Evolutionary conservation across 1,284 basidiomycete species (phyloP), one percentile per base, ranked within the genome.

Genomic region (Trichosporon sp.): DNA sequence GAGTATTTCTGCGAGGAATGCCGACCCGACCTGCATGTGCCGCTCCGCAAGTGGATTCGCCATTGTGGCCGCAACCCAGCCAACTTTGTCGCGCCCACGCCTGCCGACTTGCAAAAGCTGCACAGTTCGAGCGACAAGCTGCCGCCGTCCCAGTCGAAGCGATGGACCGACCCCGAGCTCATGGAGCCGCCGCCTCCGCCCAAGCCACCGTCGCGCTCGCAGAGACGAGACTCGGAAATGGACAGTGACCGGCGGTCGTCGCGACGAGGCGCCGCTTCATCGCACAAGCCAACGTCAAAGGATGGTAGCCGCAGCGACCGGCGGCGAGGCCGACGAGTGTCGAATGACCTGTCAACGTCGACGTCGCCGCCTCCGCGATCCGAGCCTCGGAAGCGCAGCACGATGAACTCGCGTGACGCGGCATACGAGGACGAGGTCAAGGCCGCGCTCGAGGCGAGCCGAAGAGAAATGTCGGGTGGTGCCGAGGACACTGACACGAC

Each of bases 401-500:
- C 96, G 69, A 97, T 99, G 94, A 99, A 98, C 83, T 96, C 93
- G 79, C 88, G 96, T 71, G 96, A 97, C 80, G 92, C 95, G 6
- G 93, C 92, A 2, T 97, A 96, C 81, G 94, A 97, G 79, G 93
- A 96, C 81, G 92, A 90, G 73, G 85, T 88, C 63, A 85, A 86
- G 69, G 84, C 83, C 16, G 92, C 91, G 71, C 83, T 88, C 64
- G 86, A 87, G 63, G 84, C 81, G 7, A 82, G 80, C 74, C 70
- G 77, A 54, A 70, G 70, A 16, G 82, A 83, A 19, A 70, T 74
- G 71, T 70, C 64, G 26, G 70, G 71, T 1, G 71, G 75, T 19
- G 66, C 68, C 65, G 80, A 79, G 16, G 75, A 78, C 59, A 63
- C 59, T 6, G 59, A 63, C 59, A 63, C 59, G 59, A 63, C 59